These are phyloP conservation scores for Sarocladiaceae sp. DNA, from an alignment of 2,329 filamentous ascomycete species.

Conservation along the genomic window DNA sequence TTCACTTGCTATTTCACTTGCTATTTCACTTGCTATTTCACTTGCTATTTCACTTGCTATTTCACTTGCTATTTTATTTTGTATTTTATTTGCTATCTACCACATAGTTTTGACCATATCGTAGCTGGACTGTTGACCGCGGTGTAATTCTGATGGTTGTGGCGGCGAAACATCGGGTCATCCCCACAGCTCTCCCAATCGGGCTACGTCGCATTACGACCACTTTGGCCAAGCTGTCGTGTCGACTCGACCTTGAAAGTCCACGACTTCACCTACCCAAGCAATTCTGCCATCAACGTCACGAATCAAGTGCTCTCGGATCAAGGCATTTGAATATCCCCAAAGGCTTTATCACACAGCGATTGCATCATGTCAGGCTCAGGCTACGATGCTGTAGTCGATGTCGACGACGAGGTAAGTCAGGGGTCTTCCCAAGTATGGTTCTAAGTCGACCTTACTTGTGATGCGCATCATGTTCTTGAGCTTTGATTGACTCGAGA, in stretches of 20 bases:
- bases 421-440: slow-evolving; percentile 7
- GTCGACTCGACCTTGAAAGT: not conserved
- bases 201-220: slow-evolving; percentile 21
- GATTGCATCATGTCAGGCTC: slow-evolving; percentile 62
- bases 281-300: not conserved
- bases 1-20: no score
- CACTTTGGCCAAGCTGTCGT: slow-evolving; percentile 23
- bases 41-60: no score
- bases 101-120: no score
- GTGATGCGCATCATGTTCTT: not conserved
- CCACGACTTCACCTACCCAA: not conserved
- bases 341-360: no score
- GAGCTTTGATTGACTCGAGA: slow-evolving; percentile 17
- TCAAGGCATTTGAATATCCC: no score
- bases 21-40: no score
- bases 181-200: not conserved
- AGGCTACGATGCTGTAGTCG: slow-evolving; percentile 96
- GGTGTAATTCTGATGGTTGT: no score
- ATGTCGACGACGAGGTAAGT: slow-evolving; percentile 87
- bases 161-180: not conserved
- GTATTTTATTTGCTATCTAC: no score
- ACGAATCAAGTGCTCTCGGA: no score
- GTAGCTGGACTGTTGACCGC: no score
- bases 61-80: no score
- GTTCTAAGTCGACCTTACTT: not conserved